A percentile compares a stretch with the other conserved stretches of the same genome.
phyloP scores from a whole-genome alignment of 768 basidiomycete genomes.

The Trametes cingulata region DNA sequence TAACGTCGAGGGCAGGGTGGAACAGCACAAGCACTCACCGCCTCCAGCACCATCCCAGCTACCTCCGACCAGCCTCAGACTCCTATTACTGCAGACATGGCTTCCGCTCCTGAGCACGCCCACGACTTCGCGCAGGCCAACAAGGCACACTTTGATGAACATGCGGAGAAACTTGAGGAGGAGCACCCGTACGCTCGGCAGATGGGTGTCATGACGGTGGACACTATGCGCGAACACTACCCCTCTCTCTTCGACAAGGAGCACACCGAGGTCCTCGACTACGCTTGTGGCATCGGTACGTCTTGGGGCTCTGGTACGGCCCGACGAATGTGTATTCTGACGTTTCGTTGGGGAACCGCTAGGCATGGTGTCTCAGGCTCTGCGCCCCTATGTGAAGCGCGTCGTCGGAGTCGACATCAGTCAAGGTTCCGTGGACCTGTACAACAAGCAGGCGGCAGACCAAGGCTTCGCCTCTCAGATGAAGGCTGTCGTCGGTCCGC shows the following conservation, averaged over 20 bases:
- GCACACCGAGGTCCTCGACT: slow-evolving; percentile 64
- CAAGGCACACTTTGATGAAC: slow-evolving; percentile 18
- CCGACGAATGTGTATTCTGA: too few relatives aligned
- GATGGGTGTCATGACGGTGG: slow-evolving; percentile 27
- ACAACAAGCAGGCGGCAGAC: slow-evolving; percentile 55
- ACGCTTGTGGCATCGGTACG: slow-evolving; percentile 72
- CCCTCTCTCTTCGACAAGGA: slow-evolving; percentile 49
- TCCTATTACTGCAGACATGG: too few relatives aligned
- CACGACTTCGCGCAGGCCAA: slow-evolving; percentile 21
- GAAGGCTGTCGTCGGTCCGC: slow-evolving; percentile 55
- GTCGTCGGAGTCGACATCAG: slow-evolving; percentile 80
- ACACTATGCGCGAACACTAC: slow-evolving; percentile 32
- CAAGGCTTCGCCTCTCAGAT: slow-evolving; percentile 68
- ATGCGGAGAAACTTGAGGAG: slow-evolving; percentile 18
- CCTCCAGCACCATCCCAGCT: too few relatives aligned
- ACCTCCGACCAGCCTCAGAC: too few relatives aligned
- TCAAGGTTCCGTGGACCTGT: slow-evolving; percentile 66
- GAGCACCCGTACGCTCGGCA: slow-evolving; percentile 12
- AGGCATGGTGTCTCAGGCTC: slow-evolving; percentile 63
- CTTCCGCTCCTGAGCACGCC: neutral
- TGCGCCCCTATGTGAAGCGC: slow-evolving; percentile 59
- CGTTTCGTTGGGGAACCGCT: too few relatives aligned
- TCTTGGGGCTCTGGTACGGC: neutral
- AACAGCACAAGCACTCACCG: too few relatives aligned
- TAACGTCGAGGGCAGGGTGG: too few relatives aligned